Evolutionary conservation across 2,329 filamentous ascomycete genomes (phyloP), one percentile per base, ranked within the genome.

Genomic region (Claviceps digitariae): DNA sequence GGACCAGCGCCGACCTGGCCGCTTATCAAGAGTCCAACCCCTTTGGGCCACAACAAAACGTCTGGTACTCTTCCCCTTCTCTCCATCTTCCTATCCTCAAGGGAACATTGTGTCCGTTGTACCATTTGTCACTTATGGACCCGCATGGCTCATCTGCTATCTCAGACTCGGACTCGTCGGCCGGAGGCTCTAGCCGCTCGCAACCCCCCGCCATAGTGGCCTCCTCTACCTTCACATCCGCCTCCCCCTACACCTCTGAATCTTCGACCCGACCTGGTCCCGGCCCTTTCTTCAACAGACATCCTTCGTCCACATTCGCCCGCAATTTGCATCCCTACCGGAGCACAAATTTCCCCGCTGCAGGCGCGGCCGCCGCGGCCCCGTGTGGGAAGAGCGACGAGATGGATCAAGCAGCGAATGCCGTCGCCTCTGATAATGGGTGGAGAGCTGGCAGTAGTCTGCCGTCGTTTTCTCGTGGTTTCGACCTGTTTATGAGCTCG

Each of bases 381-480:
- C 21, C 54, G 49, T 41, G 54, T 43, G 51, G 45, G 21, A 52
- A 53, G 27, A 52, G 38, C 25, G 51, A 53, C 57, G 62, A 62
- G 20, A 67, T 69, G 63, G 68, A 72, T 38, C 58, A 63, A 29
- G 60, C 67, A 41, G 63, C 63, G 48, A 61, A 64, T 56, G 67
- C 64, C 66, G 52, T 55, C 31, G 54, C 55, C 31, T 53, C 55
- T 46, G 23, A 57, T 40, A 56, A 57, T 47, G 52, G 58, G 1
- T 64, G 61, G 62, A 61, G 63, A 53, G 27, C 47, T 17, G 52
- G 40, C 29, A 61, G 59, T 40, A 60, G 57, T 43, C 61, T 77
- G 13, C 74, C 74, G 0, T 69, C 71, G 8, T 74, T 74, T 58
- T 81, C 77, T 23, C 69, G 76, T 54, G 76, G 74, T 17, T 80